Evolutionary conservation across 345 rosid species (phyloP), one percentile per base, ranked within the genome.

Genomic region (Theobroma cacao): DNA sequence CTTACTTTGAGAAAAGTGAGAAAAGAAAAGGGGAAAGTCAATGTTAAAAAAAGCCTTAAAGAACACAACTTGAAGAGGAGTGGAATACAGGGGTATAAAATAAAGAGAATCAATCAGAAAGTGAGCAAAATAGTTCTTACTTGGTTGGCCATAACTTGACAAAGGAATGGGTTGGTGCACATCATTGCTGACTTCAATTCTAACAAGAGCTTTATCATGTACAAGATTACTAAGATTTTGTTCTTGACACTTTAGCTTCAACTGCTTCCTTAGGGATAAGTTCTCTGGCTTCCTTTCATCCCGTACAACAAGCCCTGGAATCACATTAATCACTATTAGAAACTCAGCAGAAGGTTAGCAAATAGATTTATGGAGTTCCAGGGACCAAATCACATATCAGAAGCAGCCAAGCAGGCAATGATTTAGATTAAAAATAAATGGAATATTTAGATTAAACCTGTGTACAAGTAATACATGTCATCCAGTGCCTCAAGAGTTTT

Each of bases 401-500:
- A 30, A 56, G 40, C 69, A 77, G 77, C 38, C 48, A 6, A 47
- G 33, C 63, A 70, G 22, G 36, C 7, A 67, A 74, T 41, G 68
- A 22, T 70, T 20, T 33, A 43, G 12, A 73, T 72, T 34, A 47
- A 74, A 40, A 41, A 41, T 41, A 80, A 75, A 71, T 26, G 52
- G 66, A 67, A 81, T 40, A 73, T 22, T 60, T 56, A 33, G 18
- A 73, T 30, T n/a, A 72, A 80, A 97, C 98, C 98, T 90, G 98
- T 97, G 80, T 93, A 78, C 73, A 94, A 83, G 87, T 86, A 93
- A 86, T 89, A 91, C 91, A 94, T 93, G 81, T 94, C 98, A 82
- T 94, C 98, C 76, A 97, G 79, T 66, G 99, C 98, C 89, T 97
- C 99, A 5, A 94, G 99, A 79, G 86, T 89, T 87, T 88, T 97